A percentile compares a stretch with the other conserved stretches of the same genome.
phyloP scores from a whole-genome alignment of 306 rosid species.

The Ormosia semicastrata region DNA sequence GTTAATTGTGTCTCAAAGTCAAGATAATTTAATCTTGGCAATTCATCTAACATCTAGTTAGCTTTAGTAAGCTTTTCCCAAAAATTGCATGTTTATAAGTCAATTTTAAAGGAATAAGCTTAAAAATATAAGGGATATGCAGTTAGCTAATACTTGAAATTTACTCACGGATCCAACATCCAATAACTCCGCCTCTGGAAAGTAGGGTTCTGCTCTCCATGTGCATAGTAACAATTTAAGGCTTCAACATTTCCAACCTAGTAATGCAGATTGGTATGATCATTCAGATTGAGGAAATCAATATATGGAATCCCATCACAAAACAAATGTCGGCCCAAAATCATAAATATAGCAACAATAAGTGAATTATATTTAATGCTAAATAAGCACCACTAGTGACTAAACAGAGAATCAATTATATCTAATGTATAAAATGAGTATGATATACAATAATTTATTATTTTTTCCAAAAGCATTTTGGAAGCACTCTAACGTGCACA shows the following conservation, averaged over 20 bases:
- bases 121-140: neutral
- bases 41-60: slow-evolving; percentile 12
- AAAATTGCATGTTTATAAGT: neutral
- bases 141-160: slow-evolving; percentile 17
- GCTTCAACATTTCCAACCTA: slow-evolving; percentile 95
- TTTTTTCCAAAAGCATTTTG: neutral
- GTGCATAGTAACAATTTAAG: slow-evolving; percentile 93
- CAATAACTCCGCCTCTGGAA: slow-evolving; percentile 98
- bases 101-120: slow-evolving; percentile 19
- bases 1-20: slow-evolving; percentile 4
- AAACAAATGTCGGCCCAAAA: neutral
- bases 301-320: slow-evolving; percentile 9
- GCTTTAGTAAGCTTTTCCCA: slow-evolving; percentile 10
- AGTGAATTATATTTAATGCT: slow-evolving; percentile 1
- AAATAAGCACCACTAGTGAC: neutral
- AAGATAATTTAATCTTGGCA: slow-evolving; percentile 8
- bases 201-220: slow-evolving; percentile 80
- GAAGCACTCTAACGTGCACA: neutral
- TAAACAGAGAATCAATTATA: neutral
- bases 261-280: slow-evolving; percentile 33
- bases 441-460: neutral
- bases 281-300: slow-evolving; percentile 25
- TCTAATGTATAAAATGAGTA: neutral
- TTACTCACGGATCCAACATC: slow-evolving; percentile 89
- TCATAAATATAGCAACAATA: slow-evolving; percentile 1